phyloP scores from a whole-genome alignment of 2,329 filamentous ascomycete species.

The Lasiodiplodia theobromae region DNA sequence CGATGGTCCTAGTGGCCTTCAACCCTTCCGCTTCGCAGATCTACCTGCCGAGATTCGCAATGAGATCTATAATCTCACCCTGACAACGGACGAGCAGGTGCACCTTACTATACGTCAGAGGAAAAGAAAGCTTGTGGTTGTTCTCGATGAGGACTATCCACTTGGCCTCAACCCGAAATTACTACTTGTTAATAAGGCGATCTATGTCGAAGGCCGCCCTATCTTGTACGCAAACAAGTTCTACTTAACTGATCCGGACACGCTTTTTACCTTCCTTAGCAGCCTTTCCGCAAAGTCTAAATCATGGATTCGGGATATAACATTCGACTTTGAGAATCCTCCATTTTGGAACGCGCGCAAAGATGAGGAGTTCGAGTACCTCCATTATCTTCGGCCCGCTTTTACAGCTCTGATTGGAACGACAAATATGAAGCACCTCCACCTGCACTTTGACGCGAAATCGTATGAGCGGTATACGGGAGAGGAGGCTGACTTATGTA shows the following conservation, averaged over 20 bases:
- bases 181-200: neutral
- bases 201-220: neutral
- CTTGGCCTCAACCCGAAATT: neutral
- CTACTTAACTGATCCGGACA: neutral
- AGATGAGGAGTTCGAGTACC: too few species aligned
- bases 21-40: neutral
- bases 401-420: neutral
- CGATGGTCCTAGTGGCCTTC: too few species aligned
- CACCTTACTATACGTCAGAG: neutral
- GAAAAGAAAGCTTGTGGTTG: too few species aligned
- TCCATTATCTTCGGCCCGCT: neutral
- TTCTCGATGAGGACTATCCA: neutral
- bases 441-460: neutral
- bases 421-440: neutral
- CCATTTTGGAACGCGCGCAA: too few species aligned
- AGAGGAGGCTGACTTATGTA: neutral
- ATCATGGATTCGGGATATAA: neutral
- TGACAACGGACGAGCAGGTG: neutral
- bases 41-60: neutral
- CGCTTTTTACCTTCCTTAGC: neutral
- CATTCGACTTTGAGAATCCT: neutral
- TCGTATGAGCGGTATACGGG: neutral
- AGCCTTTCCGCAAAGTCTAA: neutral
- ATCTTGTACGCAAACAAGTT: neutral
- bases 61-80: neutral